Base-by-base conservation (phyloP, 306 rosid species). In the Quillaja saponaria region DNA sequence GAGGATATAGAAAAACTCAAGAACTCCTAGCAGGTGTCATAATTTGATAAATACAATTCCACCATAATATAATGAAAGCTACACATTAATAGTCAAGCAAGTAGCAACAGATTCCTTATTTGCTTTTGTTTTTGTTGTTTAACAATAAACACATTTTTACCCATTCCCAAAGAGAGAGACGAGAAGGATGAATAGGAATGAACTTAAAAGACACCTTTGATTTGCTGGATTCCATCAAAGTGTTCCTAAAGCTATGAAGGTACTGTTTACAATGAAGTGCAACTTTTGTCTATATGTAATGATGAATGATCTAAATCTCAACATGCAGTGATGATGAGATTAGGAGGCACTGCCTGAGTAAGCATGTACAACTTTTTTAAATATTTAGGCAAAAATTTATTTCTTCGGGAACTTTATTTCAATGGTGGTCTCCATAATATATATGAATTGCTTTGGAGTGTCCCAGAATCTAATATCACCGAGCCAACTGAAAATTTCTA, bases 231-330 rank as follows among this genome's bases (percentile, higher is more conserved):
- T 1, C 31, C 4, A 25, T 25, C 31, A 2, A 25, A 25, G 31
- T 25, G 3, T 25, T 1, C 31, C 31, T 25, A 25, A 25, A 25
- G 31, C 31, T 25, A 25, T 1, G 4, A 4, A 25, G 2, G 31
- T 25, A 25, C 31, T 25, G 31, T 25, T 25, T 5, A 15, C 48
- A 42, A 42, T 13, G 13, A 6, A 15, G 38, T 17, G 57, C 8
- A 38, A 46, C 38, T 31, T 13, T 74, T 61, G 40, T 66, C 11
- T 46, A 5, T 51, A 37, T 28, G 69, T 25, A 50, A 67, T 66
- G 60, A 59, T 73, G 33, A 25, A 51, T 59, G 52, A 44, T 44
- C 13, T 21, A 9, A 61, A 6, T 66, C 31, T 52, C 61, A 67
- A 8, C 12, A 49, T 33, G 47, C 19, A 20, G 2, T 57, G 39